Evolutionary conservation across 2,329 filamentous ascomycete genomes (phyloP).

Genomic region (Sporothrix sp.): DNA sequence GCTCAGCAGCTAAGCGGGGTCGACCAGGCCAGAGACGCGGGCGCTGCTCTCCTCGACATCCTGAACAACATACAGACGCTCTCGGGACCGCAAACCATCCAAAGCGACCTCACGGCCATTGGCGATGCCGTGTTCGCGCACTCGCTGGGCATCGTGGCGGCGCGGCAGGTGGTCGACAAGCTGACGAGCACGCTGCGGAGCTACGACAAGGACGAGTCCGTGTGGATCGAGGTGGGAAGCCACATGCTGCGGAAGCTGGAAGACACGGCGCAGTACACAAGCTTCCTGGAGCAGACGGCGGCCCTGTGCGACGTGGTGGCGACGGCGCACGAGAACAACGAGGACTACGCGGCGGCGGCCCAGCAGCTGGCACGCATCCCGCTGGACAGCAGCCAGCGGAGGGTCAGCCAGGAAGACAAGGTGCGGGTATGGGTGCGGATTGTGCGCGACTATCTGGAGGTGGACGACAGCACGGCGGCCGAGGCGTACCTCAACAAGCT

Average conservation of each 20-base stretch:
- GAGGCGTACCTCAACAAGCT: slow-evolving; percentile 88
- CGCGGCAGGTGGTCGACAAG: slow-evolving; percentile 21
- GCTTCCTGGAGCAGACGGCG: slow-evolving; percentile 78
- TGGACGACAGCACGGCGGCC: slow-evolving; percentile 78
- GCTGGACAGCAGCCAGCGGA: slow-evolving; percentile 79
- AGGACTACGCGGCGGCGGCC: slow-evolving; percentile 73
- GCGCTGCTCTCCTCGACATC: slow-evolving; percentile 18
- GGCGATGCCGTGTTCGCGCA: slow-evolving; percentile 19
- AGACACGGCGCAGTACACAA: slow-evolving; percentile 41
- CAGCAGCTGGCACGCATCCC: slow-evolving; percentile 72
- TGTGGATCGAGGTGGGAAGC: slow-evolving; percentile 66
- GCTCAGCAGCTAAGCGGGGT: slow-evolving; percentile 17
- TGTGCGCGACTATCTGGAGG: slow-evolving; percentile 86
- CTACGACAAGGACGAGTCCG: slow-evolving; percentile 46
- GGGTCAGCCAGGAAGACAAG: slow-evolving; percentile 72
- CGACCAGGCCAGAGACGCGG: slow-evolving; percentile 9
- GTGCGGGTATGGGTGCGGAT: slow-evolving; percentile 87
- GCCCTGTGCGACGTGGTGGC: slow-evolving; percentile 72
- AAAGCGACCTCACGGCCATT: slow-evolving; percentile 20
- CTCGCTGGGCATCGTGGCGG: slow-evolving; percentile 22
- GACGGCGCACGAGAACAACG: slow-evolving; percentile 69
- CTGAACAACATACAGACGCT: slow-evolving; percentile 19
- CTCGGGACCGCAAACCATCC: slow-evolving; percentile 16
- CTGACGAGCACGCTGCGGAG: slow-evolving; percentile 43
- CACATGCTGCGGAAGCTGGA: slow-evolving; percentile 60